A percentile compares a stretch with the other conserved stretches of the same genome.
These are phyloP conservation scores for Sporormia fimetaria DNA, from an alignment of 495 filamentous ascomycete genomes.

Conservation along the genomic window DNA sequence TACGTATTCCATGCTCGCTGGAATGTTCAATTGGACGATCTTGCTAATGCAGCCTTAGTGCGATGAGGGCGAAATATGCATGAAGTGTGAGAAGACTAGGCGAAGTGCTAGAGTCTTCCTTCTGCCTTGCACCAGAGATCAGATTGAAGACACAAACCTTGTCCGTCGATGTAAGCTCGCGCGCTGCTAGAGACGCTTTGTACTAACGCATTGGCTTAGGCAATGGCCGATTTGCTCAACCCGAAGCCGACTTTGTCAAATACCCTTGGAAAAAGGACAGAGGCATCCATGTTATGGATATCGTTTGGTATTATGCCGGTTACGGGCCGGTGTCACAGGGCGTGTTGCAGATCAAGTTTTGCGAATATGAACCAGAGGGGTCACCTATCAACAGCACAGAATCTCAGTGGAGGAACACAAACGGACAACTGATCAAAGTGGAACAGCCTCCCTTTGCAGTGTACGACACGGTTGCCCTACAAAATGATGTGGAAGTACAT, in stretches of 20 bases:
- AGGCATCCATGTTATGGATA: background rate
- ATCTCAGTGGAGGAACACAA: slow-evolving; percentile 10
- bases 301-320: slow-evolving; percentile 18
- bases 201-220: slow-evolving; percentile 6
- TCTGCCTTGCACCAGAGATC: slow-evolving; percentile 13
- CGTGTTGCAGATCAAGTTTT: slow-evolving; percentile 1
- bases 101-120: slow-evolving; percentile 16
- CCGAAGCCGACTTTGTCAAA: slow-evolving; percentile 3
- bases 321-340: slow-evolving; percentile 9
- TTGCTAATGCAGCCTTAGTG: too few relatives aligned
- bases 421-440: slow-evolving; percentile 5
- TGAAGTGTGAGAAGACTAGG: slow-evolving; percentile 3
- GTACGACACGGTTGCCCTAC: slow-evolving; percentile 12
- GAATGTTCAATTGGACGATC: too few relatives aligned
- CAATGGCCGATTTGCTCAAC: slow-evolving; percentile 20
- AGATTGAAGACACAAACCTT: slow-evolving; percentile 10
- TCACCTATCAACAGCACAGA: slow-evolving; percentile 6
- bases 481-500: slow-evolving; percentile 1
- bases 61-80: slow-evolving; percentile 15
- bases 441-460: slow-evolving; percentile 20
- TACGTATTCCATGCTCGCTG: slow-evolving; percentile 4
- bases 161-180: slow-evolving; percentile 19
- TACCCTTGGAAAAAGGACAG: slow-evolving; percentile 5
- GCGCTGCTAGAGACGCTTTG: background rate
- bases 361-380: slow-evolving; percentile 9